Evolutionary conservation across 257 asterid species (phyloP).

Genomic region (Penstemon newberryi): DNA sequence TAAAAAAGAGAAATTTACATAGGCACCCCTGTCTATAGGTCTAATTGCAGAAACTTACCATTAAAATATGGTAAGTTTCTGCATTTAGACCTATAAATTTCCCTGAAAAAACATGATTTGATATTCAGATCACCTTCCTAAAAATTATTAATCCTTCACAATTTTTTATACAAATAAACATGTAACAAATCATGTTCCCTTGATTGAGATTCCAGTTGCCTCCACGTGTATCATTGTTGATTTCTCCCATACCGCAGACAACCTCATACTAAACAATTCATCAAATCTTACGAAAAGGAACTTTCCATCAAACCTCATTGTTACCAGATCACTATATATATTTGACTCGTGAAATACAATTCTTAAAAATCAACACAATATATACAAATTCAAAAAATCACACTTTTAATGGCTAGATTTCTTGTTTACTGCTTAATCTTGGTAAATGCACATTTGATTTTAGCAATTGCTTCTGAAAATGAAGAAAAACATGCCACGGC

Average conservation of each 20-base stretch:
- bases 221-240: constrained; percentile 33
- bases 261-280: neutral
- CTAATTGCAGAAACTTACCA: no score
- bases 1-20: no score
- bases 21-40: no score
- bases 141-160: constrained; percentile 4
- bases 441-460: constrained; percentile 19
- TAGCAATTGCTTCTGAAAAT: constrained; percentile 13
- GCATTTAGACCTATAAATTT: no score
- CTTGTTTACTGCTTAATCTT: constrained; percentile 27
- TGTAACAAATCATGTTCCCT: constrained; percentile 17
- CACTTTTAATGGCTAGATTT: constrained; percentile 28
- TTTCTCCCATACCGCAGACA: constrained; percentile 25
- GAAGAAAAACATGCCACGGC: constrained; percentile 14
- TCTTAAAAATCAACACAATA: neutral
- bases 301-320: constrained; percentile 30
- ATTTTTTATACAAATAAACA: constrained; percentile 4
- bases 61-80: no score
- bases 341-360: neutral
- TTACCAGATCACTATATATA: constrained; percentile 13
- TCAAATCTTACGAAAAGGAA: constrained; percentile 31
- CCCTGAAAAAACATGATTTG: no score
- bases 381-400: neutral
- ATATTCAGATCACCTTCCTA: constrained; percentile 11
- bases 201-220: constrained; percentile 19